A percentile compares a stretch with the other conserved stretches of the same genome.
phyloP scores from a whole-genome alignment of 371 early-diverging fungal species.

The Mucor racemosus region DNA sequence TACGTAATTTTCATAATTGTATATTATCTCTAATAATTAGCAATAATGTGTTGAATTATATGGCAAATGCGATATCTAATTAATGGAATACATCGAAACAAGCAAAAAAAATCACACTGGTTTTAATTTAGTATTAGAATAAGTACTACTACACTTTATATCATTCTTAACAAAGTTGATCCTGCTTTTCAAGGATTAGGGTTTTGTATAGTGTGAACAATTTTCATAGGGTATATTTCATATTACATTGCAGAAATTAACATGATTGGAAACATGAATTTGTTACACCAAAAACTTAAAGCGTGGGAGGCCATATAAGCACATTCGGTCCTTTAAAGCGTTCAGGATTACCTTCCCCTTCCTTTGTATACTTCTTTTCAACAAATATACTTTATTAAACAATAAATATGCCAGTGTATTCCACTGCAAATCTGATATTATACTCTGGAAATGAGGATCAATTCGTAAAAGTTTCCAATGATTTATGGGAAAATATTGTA shows the following conservation, averaged over 20 bases:
- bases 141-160: too few relatives aligned
- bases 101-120: too few relatives aligned
- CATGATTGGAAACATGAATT: slow-evolving; percentile 1
- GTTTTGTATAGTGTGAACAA: too few relatives aligned
- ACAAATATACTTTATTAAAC: not conserved
- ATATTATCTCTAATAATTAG: too few relatives aligned
- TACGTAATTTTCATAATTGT: too few relatives aligned
- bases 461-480: slow-evolving; percentile 24
- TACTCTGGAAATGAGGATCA: slow-evolving; percentile 19
- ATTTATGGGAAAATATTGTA: slow-evolving; percentile 21
- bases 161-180: too few relatives aligned
- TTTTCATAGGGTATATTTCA: not conserved
- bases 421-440: slow-evolving; percentile 12
- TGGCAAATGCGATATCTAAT: too few relatives aligned
- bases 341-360: slow-evolving; percentile 2
- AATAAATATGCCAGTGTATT: slow-evolving; percentile 11
- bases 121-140: too few relatives aligned
- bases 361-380: not conserved
- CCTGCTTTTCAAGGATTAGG: too few relatives aligned
- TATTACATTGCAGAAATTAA: not conserved
- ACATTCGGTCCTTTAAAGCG: not conserved
- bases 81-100: too few relatives aligned
- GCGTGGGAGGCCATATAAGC: slow-evolving; percentile 9
- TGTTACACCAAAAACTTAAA: slow-evolving; percentile 4
- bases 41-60: too few relatives aligned